Conservation (phyloP, 148 eudicot species). For the Amaranthus palmeri region DNA sequence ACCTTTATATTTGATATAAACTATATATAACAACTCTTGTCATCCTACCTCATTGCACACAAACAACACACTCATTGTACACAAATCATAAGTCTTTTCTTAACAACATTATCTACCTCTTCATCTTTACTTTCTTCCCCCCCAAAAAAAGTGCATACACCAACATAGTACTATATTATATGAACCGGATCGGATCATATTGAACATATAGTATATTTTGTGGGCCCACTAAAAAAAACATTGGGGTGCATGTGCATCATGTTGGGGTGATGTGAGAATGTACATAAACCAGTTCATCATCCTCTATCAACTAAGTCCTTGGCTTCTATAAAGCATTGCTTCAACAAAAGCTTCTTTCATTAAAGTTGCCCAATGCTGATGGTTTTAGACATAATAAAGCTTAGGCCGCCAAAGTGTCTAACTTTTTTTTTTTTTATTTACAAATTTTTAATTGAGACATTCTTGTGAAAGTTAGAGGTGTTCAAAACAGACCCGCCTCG, state of each 20-base stretch:
- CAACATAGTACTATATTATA: neutral
- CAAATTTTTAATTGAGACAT: too few relatives aligned
- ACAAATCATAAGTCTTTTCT: neutral
- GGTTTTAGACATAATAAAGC: constrained; percentile 16
- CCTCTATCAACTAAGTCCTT: neutral
- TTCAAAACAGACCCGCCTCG: too few relatives aligned
- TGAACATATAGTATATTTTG: neutral
- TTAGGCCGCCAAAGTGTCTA: constrained; percentile 9
- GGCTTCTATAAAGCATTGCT: constrained; percentile 11
- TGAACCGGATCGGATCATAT: neutral
- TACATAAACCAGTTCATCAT: neutral
- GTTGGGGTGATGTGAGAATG: constrained; percentile 11
- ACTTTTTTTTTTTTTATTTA: constrained; percentile 12
- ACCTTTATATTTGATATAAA: too few relatives aligned
- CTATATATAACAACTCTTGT: too few relatives aligned
- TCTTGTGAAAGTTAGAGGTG: too few relatives aligned
- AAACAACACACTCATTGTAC: neutral
- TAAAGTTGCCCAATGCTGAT: constrained; percentile 23
- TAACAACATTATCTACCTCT: neutral
- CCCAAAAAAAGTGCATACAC: neutral
- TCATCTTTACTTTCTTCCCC: neutral
- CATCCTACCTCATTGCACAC: too few relatives aligned
- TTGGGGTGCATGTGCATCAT: constrained; percentile 20
- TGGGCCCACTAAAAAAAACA: neutral
- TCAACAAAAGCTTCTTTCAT: constrained; percentile 22